Conservation (phyloP, 805 yeast species). For the Yarrowia porcina region DNA sequence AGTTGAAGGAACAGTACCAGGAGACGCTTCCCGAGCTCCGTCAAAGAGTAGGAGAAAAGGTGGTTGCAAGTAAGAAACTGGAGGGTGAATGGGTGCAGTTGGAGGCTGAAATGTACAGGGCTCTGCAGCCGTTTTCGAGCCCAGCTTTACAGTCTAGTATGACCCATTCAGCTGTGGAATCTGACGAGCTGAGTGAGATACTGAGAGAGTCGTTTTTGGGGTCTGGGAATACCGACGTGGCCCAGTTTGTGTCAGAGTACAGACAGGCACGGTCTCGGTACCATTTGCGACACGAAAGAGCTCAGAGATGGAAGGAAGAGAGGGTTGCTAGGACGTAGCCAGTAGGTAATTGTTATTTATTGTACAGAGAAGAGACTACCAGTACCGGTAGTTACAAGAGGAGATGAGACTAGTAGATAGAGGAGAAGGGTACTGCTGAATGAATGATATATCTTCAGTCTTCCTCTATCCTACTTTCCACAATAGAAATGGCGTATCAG, state of each 20-base stretch:
- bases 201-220: conserved; percentile 39
- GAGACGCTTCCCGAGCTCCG: conserved; percentile 32
- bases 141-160: conserved; percentile 39
- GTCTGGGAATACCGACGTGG: conserved; percentile 34
- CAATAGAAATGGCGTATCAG: no score
- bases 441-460: no score
- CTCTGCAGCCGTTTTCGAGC: conserved; percentile 41
- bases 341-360: not conserved
- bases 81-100: conserved; percentile 40
- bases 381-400: no score
- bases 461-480: no score
- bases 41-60: conserved; percentile 7
- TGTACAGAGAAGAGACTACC: no score
- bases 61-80: conserved; percentile 32
- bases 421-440: no score
- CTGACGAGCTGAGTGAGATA: conserved; percentile 39
- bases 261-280: conserved; percentile 43
- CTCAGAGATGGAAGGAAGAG: conserved; percentile 48
- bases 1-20: conserved; percentile 34
- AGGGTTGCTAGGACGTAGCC: conserved; percentile 35
- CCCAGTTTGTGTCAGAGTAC: conserved; percentile 45
- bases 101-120: conserved; percentile 39
- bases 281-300: conserved; percentile 48
- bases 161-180: conserved; percentile 36
- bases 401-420: no score